A percentile compares a stretch with the other conserved stretches of the same genome.
Conservation (phyloP, 164 flowering plant genomes). For the Houttuynia cordata region DNA sequence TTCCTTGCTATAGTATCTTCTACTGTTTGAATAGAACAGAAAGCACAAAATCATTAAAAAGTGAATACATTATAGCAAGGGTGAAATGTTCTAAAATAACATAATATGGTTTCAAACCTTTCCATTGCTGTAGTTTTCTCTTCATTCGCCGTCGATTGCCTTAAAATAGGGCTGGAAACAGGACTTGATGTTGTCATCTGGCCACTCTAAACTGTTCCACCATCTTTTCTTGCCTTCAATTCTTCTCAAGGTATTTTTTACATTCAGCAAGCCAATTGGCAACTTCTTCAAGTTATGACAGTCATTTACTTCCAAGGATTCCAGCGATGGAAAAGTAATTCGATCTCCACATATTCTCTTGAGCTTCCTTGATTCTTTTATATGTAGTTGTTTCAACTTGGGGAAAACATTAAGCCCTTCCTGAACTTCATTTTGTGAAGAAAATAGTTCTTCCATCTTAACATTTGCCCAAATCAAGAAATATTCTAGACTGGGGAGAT, state of each 20-base stretch:
- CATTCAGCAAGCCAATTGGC: background rate
- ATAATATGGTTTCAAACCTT: too few species aligned
- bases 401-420: background rate
- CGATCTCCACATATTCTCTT: background rate
- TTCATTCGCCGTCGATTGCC: too few species aligned
- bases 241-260: background rate
- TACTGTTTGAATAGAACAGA: too few species aligned
- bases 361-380: too few species aligned
- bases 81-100: too few species aligned
- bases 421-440: background rate
- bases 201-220: background rate
- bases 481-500: background rate
- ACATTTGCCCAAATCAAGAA: background rate
- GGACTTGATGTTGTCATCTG: background rate
- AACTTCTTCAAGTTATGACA: background rate
- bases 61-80: too few species aligned
- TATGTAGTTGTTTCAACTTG: background rate
- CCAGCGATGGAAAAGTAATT: background rate
- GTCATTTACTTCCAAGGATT: background rate
- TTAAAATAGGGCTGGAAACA: background rate
- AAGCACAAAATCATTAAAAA: too few species aligned
- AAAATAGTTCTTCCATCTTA: slow-evolving; percentile 5
- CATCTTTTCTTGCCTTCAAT: background rate
- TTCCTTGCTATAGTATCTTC: too few species aligned
- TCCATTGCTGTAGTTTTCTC: too few species aligned